These are phyloP conservation scores for Penstemon newberryi DNA, from an alignment of 257 asterid species.

Conservation along the genomic window DNA sequence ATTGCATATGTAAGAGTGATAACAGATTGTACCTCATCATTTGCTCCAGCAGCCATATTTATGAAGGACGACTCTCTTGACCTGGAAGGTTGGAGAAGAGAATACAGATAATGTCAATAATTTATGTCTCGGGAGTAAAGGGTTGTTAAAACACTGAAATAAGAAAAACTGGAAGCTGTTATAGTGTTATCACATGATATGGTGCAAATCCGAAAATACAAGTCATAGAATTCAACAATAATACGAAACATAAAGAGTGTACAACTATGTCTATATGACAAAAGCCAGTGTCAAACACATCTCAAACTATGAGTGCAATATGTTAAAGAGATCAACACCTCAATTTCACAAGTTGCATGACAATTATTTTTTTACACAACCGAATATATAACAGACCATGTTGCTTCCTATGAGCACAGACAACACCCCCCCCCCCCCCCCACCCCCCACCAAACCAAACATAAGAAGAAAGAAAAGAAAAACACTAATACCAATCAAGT, in stretches of 20 bases:
- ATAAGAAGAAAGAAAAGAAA: background rate
- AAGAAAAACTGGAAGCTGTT: constrained; percentile 4
- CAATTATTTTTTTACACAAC: constrained; percentile 1
- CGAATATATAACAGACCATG: background rate
- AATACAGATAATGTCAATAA: constrained; percentile 23
- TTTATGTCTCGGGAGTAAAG: constrained; percentile 21
- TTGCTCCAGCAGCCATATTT: constrained; percentile 87
- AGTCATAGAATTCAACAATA: background rate
- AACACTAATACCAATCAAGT: too few relatives aligned
- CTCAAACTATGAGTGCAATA: background rate
- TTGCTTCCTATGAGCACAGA: background rate
- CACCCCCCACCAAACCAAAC: constrained; percentile 9
- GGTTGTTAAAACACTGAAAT: background rate
- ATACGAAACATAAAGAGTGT: too few relatives aligned
- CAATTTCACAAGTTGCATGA: background rate
- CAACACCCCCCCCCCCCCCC: background rate
- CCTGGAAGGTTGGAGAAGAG: constrained; percentile 44
- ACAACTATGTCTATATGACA: background rate
- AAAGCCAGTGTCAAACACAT: background rate
- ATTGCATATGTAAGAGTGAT: constrained; percentile 27
- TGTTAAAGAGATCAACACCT: background rate
- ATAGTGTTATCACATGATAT: background rate
- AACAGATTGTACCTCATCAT: constrained; percentile 63
- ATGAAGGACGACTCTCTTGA: constrained; percentile 72
- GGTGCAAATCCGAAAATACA: constrained; percentile 11